Conservation (phyloP, 768 basidiomycete species). For the Xerocomus spinulosus region DNA sequence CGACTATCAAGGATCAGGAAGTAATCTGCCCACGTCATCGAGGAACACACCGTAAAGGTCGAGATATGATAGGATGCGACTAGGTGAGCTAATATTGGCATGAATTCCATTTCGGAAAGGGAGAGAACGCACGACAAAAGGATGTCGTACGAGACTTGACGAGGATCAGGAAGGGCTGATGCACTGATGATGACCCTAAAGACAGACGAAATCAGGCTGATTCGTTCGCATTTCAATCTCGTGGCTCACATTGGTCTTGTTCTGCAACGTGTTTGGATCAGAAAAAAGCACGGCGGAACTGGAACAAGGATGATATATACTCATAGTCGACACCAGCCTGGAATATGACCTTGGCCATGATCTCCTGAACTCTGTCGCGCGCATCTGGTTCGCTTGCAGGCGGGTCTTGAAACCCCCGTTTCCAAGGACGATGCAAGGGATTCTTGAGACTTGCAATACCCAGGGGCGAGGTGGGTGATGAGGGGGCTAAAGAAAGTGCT, state of each 20-base stretch:
- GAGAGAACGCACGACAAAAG: slow-evolving; percentile 57
- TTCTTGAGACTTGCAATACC: slow-evolving; percentile 24
- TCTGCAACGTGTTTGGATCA: slow-evolving; percentile 36
- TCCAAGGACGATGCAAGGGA: slow-evolving; percentile 55
- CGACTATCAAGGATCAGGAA: slow-evolving; percentile 46
- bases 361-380: slow-evolving; percentile 51
- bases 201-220: slow-evolving; percentile 7
- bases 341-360: slow-evolving; percentile 71
- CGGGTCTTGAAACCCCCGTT: slow-evolving; percentile 30
- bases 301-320: slow-evolving; percentile 41
- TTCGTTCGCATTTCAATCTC: neutral
- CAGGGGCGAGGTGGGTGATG: slow-evolving; percentile 41
- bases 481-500: slow-evolving; percentile 52
- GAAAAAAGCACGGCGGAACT: slow-evolving; percentile 7
- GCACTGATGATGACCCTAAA: slow-evolving; percentile 81
- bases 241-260: slow-evolving; percentile 78
- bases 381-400: slow-evolving; percentile 25
- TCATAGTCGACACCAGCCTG: slow-evolving; percentile 90
- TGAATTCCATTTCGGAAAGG: slow-evolving; percentile 2
- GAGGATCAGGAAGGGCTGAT: slow-evolving; percentile 78
- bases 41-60: slow-evolving; percentile 65
- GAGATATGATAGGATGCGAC: slow-evolving; percentile 73
- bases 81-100: slow-evolving; percentile 26
- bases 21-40: neutral
- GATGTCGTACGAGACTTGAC: slow-evolving; percentile 69